phyloP scores from a whole-genome alignment of 2,329 filamentous ascomycete species.

The Chaetomiaceae sp. region DNA sequence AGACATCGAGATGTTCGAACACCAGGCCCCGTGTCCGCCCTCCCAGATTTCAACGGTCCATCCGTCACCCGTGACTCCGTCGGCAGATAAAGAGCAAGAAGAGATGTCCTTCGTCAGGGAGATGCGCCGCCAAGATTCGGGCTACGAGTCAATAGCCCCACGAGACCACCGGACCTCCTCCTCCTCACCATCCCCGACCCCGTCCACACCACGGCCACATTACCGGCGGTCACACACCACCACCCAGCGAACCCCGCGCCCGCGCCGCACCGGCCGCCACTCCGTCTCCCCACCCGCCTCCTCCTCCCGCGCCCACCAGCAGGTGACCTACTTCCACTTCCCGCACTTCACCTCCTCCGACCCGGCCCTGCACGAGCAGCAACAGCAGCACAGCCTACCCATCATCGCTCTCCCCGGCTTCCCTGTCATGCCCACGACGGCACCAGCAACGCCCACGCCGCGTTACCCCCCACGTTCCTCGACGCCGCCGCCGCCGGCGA shows the following conservation, averaged over 20 bases:
- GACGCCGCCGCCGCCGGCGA: conserved; percentile 16
- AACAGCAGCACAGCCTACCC: neutral
- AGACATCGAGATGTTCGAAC: conserved; percentile 43
- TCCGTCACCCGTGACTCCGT: conserved; percentile 8
- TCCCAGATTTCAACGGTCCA: conserved; percentile 14
- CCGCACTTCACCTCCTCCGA: conserved; percentile 42
- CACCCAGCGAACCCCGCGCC: conserved; percentile 36
- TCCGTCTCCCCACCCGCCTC: conserved; percentile 25
- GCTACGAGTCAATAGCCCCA: conserved; percentile 48
- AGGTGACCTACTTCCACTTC: conserved; percentile 40
- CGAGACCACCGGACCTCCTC: conserved; percentile 27
- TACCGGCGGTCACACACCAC: conserved; percentile 38
- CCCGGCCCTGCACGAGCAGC: conserved; percentile 17
- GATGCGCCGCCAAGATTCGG: conserved; percentile 53
- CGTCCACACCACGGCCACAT: conserved; percentile 28
- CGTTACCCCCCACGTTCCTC: conserved; percentile 10
- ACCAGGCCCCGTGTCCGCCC: conserved; percentile 27
- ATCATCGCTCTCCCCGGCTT: no score
- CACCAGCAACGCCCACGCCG: conserved; percentile 2
- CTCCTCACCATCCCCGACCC: conserved; percentile 27
- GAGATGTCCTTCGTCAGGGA: conserved; percentile 31
- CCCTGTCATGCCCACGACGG: no score
- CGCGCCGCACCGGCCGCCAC: conserved; percentile 28
- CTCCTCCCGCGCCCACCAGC: conserved; percentile 25
- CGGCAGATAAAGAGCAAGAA: conserved; percentile 25